Evolutionary conservation across 129 eudicot species (phyloP), one percentile per base, ranked within the genome.

Genomic region (Cynara cardunculus): DNA sequence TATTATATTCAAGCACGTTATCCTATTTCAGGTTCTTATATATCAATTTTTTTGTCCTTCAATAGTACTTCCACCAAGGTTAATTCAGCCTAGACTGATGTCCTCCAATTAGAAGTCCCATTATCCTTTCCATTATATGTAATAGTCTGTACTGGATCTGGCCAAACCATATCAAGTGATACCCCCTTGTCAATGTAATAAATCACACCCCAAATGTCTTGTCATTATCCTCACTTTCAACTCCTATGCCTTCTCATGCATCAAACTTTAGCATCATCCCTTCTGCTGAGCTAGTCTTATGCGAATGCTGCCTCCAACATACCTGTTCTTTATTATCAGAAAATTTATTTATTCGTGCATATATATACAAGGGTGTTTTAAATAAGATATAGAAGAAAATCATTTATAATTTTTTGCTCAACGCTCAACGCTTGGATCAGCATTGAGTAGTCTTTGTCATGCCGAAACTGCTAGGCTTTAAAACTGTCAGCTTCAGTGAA

Each of bases 401-500:
- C 24, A 5, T 56, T 56, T 64, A 64, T 64, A 21, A 64, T 8
- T 24, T 64, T 64, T 22, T 24, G 53, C 75, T 68, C 30, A 37
- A 31, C 66, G 53, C 75, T 68, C 30, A 37, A 31, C 66, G 27
- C 44, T 25, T 41, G 81, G 21, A 10, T 44, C 35, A 25, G 24
- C 69, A 72, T 10, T 25, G 30, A 30, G 3, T 79, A 49, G 64
- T 25, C 25, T 59, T 12, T 34, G 37, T 61, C 69, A 80, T 71
- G 70, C 41, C 71, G 25, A 71, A 34, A 53, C 35, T n/a, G 59
- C 2, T 25, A 34, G 26, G 18, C 28, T 80, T 14, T 25, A 28
- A 73, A 72, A 61, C 16, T 69, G 59, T 80, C 25, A n/a, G 44
- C 73, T 22, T 28, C 41, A 71, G 67, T n/a, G 70, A 28, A 77